Conservation (phyloP, 2,329 filamentous ascomycete species). For the Aspergillus caelatus region DNA sequence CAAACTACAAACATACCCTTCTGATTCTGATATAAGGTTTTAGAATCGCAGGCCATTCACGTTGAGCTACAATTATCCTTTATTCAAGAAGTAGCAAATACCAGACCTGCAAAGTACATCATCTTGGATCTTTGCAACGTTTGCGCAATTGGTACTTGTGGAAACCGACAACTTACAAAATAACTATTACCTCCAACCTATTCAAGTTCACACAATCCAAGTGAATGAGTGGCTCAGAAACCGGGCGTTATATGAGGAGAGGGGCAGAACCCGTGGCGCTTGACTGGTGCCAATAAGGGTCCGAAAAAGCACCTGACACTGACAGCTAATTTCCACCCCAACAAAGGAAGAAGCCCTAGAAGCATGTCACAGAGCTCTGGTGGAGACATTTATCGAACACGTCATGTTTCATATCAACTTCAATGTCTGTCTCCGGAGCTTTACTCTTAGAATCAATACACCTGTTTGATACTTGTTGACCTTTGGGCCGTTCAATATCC, state of each 20-base stretch:
- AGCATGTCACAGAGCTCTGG: too few species aligned
- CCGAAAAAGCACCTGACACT: neutral
- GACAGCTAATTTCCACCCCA: neutral
- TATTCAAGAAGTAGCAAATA: neutral
- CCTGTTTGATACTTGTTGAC: neutral
- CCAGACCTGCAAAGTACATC: neutral
- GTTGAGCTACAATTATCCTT: neutral
- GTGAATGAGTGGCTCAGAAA: neutral
- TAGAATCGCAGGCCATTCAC: neutral
- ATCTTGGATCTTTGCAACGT: neutral
- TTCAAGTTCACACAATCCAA: neutral
- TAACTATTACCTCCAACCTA: neutral
- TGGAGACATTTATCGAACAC: neutral
- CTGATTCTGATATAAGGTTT: neutral
- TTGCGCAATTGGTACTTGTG: neutral
- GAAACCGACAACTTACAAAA: neutral
- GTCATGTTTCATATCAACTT: neutral
- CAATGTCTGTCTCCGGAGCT: neutral
- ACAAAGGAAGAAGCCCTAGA: conserved; percentile 4
- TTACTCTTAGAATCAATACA: neutral
- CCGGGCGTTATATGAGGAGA: neutral
- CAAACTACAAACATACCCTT: neutral
- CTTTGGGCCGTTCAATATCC: neutral
- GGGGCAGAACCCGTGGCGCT: neutral
- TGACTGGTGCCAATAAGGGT: neutral